A percentile compares a stretch with the other conserved stretches of the same genome.
phyloP scores from a whole-genome alignment of 73 alveolate genomes.

The Uronychia binucleata region DNA sequence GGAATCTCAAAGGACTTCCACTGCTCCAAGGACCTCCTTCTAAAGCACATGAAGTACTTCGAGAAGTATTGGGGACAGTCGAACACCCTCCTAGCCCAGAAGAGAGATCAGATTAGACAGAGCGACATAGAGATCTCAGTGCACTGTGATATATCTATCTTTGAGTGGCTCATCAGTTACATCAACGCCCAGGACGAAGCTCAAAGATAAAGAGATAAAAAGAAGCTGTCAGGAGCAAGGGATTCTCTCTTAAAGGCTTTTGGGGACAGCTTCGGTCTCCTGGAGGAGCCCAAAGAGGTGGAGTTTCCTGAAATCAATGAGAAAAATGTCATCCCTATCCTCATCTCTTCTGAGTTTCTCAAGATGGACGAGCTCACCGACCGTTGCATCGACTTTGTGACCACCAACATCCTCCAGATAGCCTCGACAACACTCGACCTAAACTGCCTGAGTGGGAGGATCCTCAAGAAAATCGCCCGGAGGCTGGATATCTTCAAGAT shows the following conservation, averaged over 20 bases:
- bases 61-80: conserved; percentile 50
- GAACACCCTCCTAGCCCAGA: conserved; percentile 42
- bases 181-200: neutral
- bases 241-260: conserved; percentile 23
- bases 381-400: conserved; percentile 51
- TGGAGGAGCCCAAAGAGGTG: no score
- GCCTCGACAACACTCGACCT: conserved; percentile 56
- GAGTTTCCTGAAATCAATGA: conserved; percentile 35
- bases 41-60: conserved; percentile 62
- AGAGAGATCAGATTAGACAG: conserved; percentile 61
- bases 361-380: conserved; percentile 53
- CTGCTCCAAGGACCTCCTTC: conserved; percentile 40
- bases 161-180: conserved; percentile 57
- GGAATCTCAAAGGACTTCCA: conserved; percentile 58
- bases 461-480: conserved; percentile 25
- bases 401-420: conserved; percentile 48
- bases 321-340: conserved; percentile 56
- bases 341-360: conserved; percentile 64
- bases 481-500: conserved; percentile 27
- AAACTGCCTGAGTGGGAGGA: conserved; percentile 22
- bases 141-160: conserved; percentile 60
- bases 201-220: no score
- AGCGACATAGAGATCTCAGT: conserved; percentile 63
- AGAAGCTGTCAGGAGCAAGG: conserved; percentile 60
- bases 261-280: neutral